A percentile compares a stretch with the other conserved stretches of the same genome.
These are phyloP conservation scores for Eucalyptus sp. DNA, from an alignment of 345 rosid genomes.

Conservation along the genomic window DNA sequence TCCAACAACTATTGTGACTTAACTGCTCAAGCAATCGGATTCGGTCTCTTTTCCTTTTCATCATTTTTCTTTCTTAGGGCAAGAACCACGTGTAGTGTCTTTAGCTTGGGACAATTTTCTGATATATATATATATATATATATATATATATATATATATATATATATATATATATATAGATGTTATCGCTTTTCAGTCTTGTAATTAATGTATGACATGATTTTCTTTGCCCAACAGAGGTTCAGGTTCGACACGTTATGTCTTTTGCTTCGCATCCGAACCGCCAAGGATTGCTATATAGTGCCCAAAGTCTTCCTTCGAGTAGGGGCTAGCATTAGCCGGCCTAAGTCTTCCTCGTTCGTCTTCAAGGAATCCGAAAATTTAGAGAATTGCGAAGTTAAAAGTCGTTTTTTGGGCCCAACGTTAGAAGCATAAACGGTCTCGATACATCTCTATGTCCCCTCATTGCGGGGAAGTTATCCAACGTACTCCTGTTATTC, in stretches of 20 bases:
- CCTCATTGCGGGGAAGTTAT: not conserved
- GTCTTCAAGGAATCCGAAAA: not conserved
- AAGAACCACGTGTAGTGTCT: not conserved
- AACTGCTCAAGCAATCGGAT: not conserved
- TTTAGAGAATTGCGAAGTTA: not conserved
- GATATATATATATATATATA: rapidly evolving
- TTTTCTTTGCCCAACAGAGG: not conserved
- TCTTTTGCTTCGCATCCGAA: not conserved
- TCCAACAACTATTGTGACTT: not conserved
- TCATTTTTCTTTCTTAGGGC: not conserved
- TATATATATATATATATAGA: not conserved
- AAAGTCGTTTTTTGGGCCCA: not conserved
- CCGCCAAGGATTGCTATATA: not conserved
- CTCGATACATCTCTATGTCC: not conserved
- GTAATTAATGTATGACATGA: not conserved
- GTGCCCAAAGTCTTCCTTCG: not conserved
- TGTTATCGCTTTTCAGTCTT: not conserved
- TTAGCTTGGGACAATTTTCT: not conserved
- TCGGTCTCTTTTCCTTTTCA: not conserved
- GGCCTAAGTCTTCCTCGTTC: not conserved
- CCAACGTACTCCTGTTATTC: not conserved
- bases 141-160: not conserved
- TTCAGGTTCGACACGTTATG: not conserved
- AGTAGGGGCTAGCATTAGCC: not conserved
- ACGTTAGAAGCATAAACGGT: not conserved